phyloP scores from a whole-genome alignment of 169 alveolate species.

The Cryptosporidium sp. region DNA sequence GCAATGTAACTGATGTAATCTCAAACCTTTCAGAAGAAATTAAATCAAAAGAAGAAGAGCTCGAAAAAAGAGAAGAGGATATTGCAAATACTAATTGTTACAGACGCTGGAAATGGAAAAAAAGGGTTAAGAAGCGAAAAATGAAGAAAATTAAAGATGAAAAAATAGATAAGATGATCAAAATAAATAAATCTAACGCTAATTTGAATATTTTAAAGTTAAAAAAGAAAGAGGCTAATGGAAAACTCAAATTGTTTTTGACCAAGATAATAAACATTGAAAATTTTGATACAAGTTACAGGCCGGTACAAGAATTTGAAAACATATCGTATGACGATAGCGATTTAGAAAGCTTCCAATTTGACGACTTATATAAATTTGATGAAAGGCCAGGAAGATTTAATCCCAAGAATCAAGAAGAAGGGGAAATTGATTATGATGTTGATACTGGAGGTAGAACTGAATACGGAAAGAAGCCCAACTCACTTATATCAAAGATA shows the following conservation, averaged over 20 bases:
- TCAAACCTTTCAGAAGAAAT: conserved; percentile 38
- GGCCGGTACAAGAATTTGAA: neutral
- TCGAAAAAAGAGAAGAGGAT: conserved; percentile 37
- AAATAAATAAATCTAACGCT: neutral
- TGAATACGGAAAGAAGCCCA: conserved; percentile 5
- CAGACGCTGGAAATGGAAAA: conserved; percentile 71
- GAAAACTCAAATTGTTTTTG: conserved; percentile 9
- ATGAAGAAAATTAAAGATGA: conserved; percentile 36
- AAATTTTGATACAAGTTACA: neutral
- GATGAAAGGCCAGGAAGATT: conserved; percentile 20
- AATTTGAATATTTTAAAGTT: conserved; percentile 1
- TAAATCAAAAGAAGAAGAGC: conserved; percentile 1
- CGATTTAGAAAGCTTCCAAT: conserved; percentile 68
- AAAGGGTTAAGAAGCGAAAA: conserved; percentile 47
- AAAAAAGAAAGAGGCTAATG: conserved; percentile 39
- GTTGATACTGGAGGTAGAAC: conserved; percentile 66
- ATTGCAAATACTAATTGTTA: conserved; percentile 63
- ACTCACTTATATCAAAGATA: conserved; percentile 10
- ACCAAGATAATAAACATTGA: conserved; percentile 16
- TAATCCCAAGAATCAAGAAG: conserved; percentile 34
- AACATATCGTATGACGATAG: neutral
- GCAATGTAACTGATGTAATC: neutral
- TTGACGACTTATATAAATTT: conserved; percentile 61
- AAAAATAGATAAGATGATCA: neutral
- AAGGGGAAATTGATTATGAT: conserved; percentile 29